These are phyloP conservation scores for Olyra latifolia DNA, from an alignment of 176 grass and related monocot species.

Conservation along the genomic window DNA sequence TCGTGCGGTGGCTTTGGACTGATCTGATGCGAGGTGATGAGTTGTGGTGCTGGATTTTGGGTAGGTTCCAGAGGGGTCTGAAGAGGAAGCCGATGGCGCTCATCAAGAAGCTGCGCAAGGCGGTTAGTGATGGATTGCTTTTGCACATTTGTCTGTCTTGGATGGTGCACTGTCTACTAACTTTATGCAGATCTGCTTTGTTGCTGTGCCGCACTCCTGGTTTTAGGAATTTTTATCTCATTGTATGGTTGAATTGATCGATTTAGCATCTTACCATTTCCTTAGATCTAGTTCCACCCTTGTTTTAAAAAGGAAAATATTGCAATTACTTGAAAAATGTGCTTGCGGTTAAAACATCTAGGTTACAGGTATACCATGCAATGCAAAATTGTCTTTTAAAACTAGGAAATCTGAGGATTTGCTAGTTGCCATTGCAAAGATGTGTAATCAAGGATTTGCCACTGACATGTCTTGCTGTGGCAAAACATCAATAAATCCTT, in stretches of 20 bases:
- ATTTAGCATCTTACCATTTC: neutral
- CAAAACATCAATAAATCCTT: too few species aligned
- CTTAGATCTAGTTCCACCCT: neutral
- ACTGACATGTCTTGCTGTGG: too few species aligned
- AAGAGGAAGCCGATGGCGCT: conserved; percentile 99
- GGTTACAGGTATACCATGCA: neutral
- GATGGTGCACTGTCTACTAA: neutral
- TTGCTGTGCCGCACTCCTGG: fast-evolving
- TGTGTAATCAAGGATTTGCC: too few species aligned
- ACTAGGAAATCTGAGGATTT: neutral
- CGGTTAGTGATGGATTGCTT: conserved; percentile 46
- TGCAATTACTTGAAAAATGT: neutral
- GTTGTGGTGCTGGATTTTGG: neutral
- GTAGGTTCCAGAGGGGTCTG: conserved; percentile 88
- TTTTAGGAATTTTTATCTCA: neutral
- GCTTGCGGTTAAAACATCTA: neutral
- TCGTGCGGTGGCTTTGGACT: neutral
- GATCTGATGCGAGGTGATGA: neutral
- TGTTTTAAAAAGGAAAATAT: neutral
- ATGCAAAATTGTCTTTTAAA: neutral
- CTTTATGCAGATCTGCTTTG: neutral
- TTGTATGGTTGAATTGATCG: too few species aligned
- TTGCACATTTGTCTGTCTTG: neutral
- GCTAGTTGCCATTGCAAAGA: too few species aligned
- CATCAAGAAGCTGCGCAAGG: conserved; percentile 97